Evolutionary conservation across 108 stramenopile species (phyloP).

Genomic region (Skeletonema tropicum): DNA sequence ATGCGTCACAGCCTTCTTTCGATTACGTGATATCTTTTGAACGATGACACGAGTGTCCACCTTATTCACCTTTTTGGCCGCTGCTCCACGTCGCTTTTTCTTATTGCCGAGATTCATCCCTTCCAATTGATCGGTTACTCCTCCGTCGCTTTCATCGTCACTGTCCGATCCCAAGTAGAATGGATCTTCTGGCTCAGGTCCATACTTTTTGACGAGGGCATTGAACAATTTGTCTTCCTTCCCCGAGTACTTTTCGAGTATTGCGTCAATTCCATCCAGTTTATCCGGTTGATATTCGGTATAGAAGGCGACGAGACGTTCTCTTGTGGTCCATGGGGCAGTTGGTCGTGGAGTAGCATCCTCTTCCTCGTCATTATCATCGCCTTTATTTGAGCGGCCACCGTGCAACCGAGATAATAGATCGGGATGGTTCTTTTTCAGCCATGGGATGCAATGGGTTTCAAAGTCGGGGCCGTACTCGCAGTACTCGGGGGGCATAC

Average conservation of each 20-base stretch:
- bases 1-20: conserved; percentile 88
- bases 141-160: conserved; percentile 48
- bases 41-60: conserved; percentile 82
- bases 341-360: conserved; percentile 18
- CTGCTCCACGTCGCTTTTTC: conserved; percentile 81
- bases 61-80: conserved; percentile 68
- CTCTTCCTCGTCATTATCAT: conserved; percentile 11
- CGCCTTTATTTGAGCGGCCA: background rate
- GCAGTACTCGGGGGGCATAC: conserved; percentile 97
- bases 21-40: conserved; percentile 77
- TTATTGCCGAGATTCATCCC: conserved; percentile 56
- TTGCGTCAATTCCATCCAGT: conserved; percentile 62
- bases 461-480: conserved; percentile 94
- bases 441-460: conserved; percentile 79
- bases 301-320: conserved; percentile 84
- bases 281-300: conserved; percentile 88
- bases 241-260: conserved; percentile 87
- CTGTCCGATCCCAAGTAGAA: conserved; percentile 61
- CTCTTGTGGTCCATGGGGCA: conserved; percentile 79
- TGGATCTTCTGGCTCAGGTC: conserved; percentile 88
- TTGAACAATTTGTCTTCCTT: conserved; percentile 91
- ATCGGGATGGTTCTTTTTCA: conserved; percentile 70
- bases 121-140: conserved; percentile 35
- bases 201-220: conserved; percentile 88
- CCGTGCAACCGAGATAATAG: conserved; percentile 47